Percentiles rank a stretch among this genome's conserved stretches.
Conservation (phyloP, 257 asterid genomes). For the Fraxinus quadrangulata region DNA sequence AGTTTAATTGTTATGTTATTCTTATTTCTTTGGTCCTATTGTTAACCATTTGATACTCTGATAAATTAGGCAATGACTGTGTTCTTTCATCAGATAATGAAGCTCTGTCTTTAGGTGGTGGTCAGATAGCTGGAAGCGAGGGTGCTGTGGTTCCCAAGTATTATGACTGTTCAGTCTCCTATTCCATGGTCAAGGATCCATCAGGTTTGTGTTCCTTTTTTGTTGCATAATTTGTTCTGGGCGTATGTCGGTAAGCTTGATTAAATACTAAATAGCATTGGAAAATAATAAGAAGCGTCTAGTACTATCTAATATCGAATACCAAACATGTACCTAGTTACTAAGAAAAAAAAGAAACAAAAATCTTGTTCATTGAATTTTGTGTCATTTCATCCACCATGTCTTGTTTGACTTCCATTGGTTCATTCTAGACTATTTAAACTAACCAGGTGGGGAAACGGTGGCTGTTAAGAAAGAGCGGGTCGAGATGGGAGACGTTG, state of each 20-base stretch:
- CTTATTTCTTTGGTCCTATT: slow-evolving; percentile 3
- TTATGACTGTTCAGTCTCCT: slow-evolving; percentile 20
- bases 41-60: slow-evolving; percentile 17
- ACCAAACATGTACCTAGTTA: not conserved
- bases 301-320: not conserved
- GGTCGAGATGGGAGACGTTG: not conserved
- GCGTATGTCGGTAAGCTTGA: no score
- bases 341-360: no score
- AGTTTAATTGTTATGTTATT: no score
- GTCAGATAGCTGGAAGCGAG: slow-evolving; percentile 18
- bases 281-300: not conserved
- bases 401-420: not conserved
- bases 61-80: slow-evolving; percentile 13
- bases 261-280: no score
- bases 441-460: not conserved
- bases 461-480: not conserved
- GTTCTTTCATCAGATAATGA: slow-evolving; percentile 17
- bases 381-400: not conserved
- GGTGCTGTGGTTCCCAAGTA: slow-evolving; percentile 2
- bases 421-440: not conserved
- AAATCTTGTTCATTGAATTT: not conserved
- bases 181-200: slow-evolving; percentile 12
- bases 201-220: slow-evolving; percentile 30
- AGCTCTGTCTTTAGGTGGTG: slow-evolving; percentile 20
- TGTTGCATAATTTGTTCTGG: not conserved